Conservation (phyloP, 371 early-diverging fungal genomes). For the Dichotomocladium elegans region DNA sequence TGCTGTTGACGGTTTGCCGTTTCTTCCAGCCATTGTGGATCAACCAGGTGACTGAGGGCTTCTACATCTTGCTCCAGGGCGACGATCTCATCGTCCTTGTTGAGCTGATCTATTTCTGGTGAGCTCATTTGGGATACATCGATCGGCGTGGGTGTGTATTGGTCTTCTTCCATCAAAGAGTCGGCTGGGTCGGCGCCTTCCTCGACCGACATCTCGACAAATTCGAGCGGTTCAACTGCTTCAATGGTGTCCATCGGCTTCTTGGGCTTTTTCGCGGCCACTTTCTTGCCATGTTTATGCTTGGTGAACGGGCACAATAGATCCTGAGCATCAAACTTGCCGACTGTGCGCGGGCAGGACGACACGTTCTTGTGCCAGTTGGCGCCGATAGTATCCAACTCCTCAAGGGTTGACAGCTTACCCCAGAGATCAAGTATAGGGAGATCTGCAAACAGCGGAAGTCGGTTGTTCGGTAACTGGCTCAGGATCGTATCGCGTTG, state of each 20-base stretch:
- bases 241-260: background rate
- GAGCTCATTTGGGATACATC: conserved; percentile 16
- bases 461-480: conserved; percentile 46
- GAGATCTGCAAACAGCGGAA: conserved; percentile 44
- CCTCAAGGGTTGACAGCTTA: conserved; percentile 33
- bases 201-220: background rate
- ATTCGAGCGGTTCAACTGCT: conserved; percentile 2
- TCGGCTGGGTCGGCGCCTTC: background rate
- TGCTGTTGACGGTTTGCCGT: too few relatives aligned
- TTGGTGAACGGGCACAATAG: conserved; percentile 23
- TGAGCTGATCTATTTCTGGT: conserved; percentile 2
- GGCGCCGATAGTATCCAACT: conserved; percentile 37
- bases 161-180: background rate
- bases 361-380: conserved; percentile 45
- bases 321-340: conserved; percentile 28
- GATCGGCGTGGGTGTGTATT: conserved; percentile 6
- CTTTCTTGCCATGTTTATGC: conserved; percentile 3
- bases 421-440: conserved; percentile 60
- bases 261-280: background rate
- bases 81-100: conserved; percentile 13
- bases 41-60: too few relatives aligned
- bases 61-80: conserved; percentile 14
- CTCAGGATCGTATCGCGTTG: conserved; percentile 43
- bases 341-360: conserved; percentile 30
- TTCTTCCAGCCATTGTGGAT: too few relatives aligned